Evolutionary conservation across 805 yeast species (phyloP), one percentile per base, ranked within the genome.

Genomic region (Pichia deserticola): DNA sequence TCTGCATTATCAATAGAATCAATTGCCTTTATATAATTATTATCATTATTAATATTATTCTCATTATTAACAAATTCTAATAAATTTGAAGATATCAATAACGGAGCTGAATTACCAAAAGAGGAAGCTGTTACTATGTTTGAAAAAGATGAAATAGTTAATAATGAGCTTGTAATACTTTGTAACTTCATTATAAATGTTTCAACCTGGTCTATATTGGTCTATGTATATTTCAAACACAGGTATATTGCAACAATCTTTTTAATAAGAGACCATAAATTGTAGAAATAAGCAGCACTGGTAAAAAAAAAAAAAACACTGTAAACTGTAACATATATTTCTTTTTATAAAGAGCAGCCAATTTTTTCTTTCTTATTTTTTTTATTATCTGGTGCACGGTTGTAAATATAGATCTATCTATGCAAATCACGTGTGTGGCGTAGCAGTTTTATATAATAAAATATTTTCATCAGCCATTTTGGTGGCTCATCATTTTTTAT

Each of bases 21-120:
- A 12, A 63, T 49, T 40, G 20, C 20, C 20, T 20, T 20, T 20
- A 63, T 15, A 28, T 13, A 61, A 10, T 56, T 40, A 48, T 45
- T 53, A 45, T 15, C 46, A 7, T 30, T 27, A 40, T 11, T 40
- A 11, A 12, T 38, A n/a, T 40, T 20, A 20, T 20, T 20, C 3
- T 20, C 20, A 20, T 20, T 20, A 20, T 20, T 20, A 20, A 20
- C 20, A 20, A 20, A 20, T 20, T 27, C 34, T 27, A 38, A 42
- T 42, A 13, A 39, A 30, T 54, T 44, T 5, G 56, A 53, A 25
- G 57, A 49, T 30, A 61, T 52, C 34, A 64, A 49, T 38, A 67
- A 42, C 7, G 70, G 71, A 10, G 70, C 64, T 3, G 69, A 54
- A 52, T 67, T 65, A 42, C 58, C 57, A 52, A 62, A 65, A 3